Evolutionary conservation across 2,329 filamentous ascomycete species (phyloP), one percentile per base, ranked within the genome.

Genomic region (Dothidotthia symphoricarpi): DNA sequence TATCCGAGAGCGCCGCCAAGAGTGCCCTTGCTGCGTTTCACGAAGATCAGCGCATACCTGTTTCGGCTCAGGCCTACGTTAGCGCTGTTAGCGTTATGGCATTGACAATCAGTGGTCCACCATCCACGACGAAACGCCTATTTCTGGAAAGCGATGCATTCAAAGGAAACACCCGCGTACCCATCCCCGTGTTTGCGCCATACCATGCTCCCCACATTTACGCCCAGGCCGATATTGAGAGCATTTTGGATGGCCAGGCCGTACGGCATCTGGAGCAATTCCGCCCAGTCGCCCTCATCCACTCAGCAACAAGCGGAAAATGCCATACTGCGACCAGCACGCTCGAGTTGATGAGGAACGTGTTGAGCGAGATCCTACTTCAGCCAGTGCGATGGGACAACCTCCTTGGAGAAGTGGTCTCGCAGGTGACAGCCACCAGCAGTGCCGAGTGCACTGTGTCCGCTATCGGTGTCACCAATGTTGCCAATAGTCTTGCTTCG

Each of bases 161-260:
- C 29, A 70, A 70, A 34, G 69, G 71, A 29, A 70, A 71, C 46
- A 75, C 77, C 49, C 73, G 72, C 8, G 69, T 75, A 3, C 68
- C 72, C 12, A 78, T 77, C 25, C 72, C 76, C 6, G 73, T 81
- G 13, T 77, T 74, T 48, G 78, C 75, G 5, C 77, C 78, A 19
- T 81, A 80, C 53, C 78, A 82, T 61, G 78, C 78, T 5, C 63
- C 69, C 16, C 78, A 81, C 51, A 64, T 82, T 6, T 77, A 76
- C 55, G 67, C 64, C 41, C 55, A 72, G 29, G 66, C 66, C 26
- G 75, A 80, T 38, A 64, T 78, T 32, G 69, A 75, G 28, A 70
- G 71, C 39, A 76, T 81, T 24, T 57, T 81, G 17, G 63, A 61
- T 22, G 63, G 59, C 25, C 51, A 64, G 16, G 60, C 68, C n/a